phyloP scores from a whole-genome alignment of 148 eudicot species.

The Camellia sinensis region DNA sequence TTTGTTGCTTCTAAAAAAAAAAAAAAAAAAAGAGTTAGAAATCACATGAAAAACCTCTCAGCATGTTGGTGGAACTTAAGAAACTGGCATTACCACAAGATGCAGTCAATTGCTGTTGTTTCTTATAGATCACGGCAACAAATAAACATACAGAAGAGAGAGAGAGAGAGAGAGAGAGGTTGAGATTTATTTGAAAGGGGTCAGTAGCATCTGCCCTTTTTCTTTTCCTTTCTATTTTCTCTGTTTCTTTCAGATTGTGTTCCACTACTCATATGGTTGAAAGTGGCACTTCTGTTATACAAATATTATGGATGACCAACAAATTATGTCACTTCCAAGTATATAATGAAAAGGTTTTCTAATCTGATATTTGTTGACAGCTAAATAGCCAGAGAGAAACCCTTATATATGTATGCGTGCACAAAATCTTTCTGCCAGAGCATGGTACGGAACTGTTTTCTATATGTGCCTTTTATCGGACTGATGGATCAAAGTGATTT shows the following conservation, averaged over 20 bases:
- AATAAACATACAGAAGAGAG: not conserved
- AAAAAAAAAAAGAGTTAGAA: not conserved
- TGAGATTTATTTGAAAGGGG: not conserved
- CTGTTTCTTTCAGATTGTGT: not conserved
- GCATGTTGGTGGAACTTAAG: not conserved
- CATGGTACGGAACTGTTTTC: not conserved
- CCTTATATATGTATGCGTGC: not conserved
- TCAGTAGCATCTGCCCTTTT: not conserved
- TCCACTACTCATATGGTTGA: not conserved
- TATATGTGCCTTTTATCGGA: not conserved
- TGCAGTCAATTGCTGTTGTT: not conserved
- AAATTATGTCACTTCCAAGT: not conserved
- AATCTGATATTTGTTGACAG: not conserved
- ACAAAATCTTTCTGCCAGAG: not conserved
- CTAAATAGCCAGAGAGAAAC: not conserved
- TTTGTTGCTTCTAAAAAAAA: too few relatives aligned
- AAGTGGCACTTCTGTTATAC: not conserved
- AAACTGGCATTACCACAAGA: not conserved
- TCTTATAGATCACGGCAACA: not conserved
- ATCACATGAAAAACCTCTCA: not conserved
- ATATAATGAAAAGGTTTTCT: not conserved
- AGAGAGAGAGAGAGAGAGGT: not conserved
- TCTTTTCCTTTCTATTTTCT: not conserved
- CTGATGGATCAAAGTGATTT: not conserved
- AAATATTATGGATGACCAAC: not conserved